Evolutionary conservation across 1,139 yeast species (phyloP).

Genomic region (Protomyces gravidus): DNA sequence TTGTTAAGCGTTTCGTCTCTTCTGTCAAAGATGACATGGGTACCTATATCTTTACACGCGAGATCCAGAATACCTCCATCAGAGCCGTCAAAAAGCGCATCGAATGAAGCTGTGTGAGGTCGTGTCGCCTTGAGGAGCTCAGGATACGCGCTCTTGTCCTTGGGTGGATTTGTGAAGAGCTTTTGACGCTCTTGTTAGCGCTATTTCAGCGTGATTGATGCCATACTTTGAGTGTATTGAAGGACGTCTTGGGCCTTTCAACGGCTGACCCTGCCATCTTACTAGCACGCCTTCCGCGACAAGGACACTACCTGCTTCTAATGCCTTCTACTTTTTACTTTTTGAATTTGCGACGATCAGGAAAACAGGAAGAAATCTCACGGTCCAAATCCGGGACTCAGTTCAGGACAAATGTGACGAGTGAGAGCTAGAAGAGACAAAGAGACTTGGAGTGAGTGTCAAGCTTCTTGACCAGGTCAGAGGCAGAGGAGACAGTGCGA

Average conservation of each 20-base stretch:
- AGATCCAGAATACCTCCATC: conserved; percentile 84
- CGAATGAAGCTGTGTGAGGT: conserved; percentile 94
- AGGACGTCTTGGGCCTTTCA: conserved; percentile 19
- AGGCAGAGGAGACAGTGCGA: background rate
- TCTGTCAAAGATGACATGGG: conserved; percentile 77
- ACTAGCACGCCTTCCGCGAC: too few relatives aligned
- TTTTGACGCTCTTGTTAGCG: conserved; percentile 87
- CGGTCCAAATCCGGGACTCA: too few relatives aligned
- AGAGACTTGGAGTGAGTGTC: too few relatives aligned
- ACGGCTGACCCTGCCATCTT: too few relatives aligned
- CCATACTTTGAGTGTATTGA: conserved; percentile 18
- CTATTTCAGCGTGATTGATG: too few relatives aligned
- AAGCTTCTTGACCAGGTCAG: too few relatives aligned
- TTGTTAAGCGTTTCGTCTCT: conserved; percentile 49
- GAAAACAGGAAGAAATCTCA: too few relatives aligned
- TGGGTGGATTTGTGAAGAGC: conserved; percentile 83
- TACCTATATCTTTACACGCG: conserved; percentile 85
- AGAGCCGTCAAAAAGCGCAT: conserved; percentile 61
- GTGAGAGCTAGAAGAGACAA: too few relatives aligned
- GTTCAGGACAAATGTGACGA: too few relatives aligned
- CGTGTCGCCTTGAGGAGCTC: conserved; percentile 79
- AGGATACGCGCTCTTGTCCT: conserved; percentile 77
- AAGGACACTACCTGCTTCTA: too few relatives aligned
- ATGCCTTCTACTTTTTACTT: too few relatives aligned
- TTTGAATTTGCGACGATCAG: background rate